Base-by-base conservation (phyloP, 2,329 filamentous ascomycete species). In the Ophiocordyceps camponoti-saundersi region DNA sequence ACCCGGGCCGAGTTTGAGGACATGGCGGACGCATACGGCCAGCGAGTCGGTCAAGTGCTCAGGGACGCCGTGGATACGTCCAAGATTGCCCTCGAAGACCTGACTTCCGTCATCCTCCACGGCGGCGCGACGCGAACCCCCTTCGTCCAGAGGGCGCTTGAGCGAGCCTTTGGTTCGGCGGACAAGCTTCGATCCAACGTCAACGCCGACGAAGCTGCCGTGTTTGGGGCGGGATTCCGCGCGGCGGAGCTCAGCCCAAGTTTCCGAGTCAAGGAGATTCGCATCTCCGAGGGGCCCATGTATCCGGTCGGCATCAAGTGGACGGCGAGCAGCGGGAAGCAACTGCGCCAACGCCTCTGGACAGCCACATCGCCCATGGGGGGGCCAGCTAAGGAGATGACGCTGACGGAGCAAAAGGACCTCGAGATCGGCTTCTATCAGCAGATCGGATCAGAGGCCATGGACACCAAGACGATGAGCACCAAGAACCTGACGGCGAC, bases 221-320 rank as follows among this genome's bases (percentile, higher is more conserved):
- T 94, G 11, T 94, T 96, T 62, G 92, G 92, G 56, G 90, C 92
- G 47, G 89, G 84, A 26, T 96, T 98, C 73, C 86, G 89, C 59
- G 92, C 86, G 45, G 92, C 92, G 46, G 80, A 86, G 55, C 73
- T 98, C 49, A 95, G 87, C 65, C 88, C 90, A 40, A 90, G 85
- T 61, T 98, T 98, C 79, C 82, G 88, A 51, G 92, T 98, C 60
- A 98, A 96, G 73, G 92, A 96, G 59, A 98, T 98, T 53, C 76
- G 85, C 49, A 78, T 85, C 46, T 74, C 71, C n/a, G 92, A 98
- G 56, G 78, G 75, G 21, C 76, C 85, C 41, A 72, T 73, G 42
- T 95, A 92, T 60, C 70, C 80, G 2, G 75, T 83, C 26, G 79
- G 80, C 48, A 75, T 95, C 56, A 84, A 82, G 61, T 95, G 86